Evolutionary conservation across 1,284 basidiomycete species (phyloP), one percentile per base, ranked within the genome.

Genomic region (Sporisorium exsertum): DNA sequence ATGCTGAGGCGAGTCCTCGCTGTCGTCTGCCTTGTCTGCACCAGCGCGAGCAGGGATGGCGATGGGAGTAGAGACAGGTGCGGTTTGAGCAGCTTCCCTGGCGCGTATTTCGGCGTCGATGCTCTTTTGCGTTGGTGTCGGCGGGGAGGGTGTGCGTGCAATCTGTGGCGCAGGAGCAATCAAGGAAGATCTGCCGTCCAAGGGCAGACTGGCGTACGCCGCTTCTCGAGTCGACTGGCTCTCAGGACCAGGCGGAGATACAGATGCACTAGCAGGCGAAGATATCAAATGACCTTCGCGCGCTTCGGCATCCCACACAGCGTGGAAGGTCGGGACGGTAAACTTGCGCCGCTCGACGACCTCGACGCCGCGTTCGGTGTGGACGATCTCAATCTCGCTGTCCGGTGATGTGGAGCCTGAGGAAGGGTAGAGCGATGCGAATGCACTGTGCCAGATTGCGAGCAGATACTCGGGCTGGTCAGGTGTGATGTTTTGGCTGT

Each of bases 361-460:
- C 85, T 81, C 61, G 85, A 81, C 79, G 37, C 80, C 81, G 5
- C 74, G 61, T 42, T 72, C 65, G 13, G 79, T 76, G 42, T 79
- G 76, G 29, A 79, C 63, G 27, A 83, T 73, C 37, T 78, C 73
- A 51, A 81, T 61, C 54, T 73, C 71, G 57, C 67, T 68, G 35
- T 72, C 65, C 5, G 72, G 67, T 43, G 69, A 67, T 35, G 82
- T 80, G 3, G 83, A 86, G 26, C 82, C 79, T 3, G 86, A 82
- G 13, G 86, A 85, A 45, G 94, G 92, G 84, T 93, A 93, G 85
- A 95, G 90, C 45, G 88, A 90, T 86, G 97, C 94, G 82, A 96
- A 98, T 18, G 95, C 91, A 54, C 90, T 89, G 86, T 91, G 96
- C 95, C 95, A 99, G 43, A 91, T 90, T 82, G 95, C 91, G 20